Percentiles rank a stretch among this genome's conserved stretches.
phyloP scores from a whole-genome alignment of 1,139 yeast genomes.

The Petasospora fabianii region DNA sequence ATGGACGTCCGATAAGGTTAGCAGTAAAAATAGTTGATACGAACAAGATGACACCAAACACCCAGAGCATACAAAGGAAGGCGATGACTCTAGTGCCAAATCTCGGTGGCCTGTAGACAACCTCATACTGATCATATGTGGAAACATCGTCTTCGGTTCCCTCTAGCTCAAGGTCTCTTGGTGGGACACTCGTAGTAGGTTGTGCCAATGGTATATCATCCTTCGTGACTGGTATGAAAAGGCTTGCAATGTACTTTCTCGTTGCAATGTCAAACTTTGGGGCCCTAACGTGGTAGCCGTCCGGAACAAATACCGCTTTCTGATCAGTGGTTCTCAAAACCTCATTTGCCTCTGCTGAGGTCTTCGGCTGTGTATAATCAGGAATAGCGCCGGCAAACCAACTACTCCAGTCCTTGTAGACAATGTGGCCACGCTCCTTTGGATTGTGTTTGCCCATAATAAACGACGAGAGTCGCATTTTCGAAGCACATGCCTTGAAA shows the following conservation, averaged over 20 bases:
- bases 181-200: no score
- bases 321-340: slow-evolving; percentile 40
- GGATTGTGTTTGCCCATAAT: slow-evolving; percentile 66
- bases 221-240: slow-evolving; percentile 81
- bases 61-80: slow-evolving; percentile 64
- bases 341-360: slow-evolving; percentile 42
- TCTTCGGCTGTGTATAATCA: slow-evolving; percentile 57
- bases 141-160: slow-evolving; percentile 49
- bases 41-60: slow-evolving; percentile 55
- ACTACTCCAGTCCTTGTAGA: slow-evolving; percentile 51
- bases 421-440: slow-evolving; percentile 68
- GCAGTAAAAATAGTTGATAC: slow-evolving; percentile 34
- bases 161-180: slow-evolving; percentile 41
- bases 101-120: slow-evolving; percentile 85
- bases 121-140: slow-evolving; percentile 56
- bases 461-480: slow-evolving; percentile 73
- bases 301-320: slow-evolving; percentile 56
- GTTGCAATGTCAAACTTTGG: slow-evolving; percentile 80
- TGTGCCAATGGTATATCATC: slow-evolving; percentile 60
- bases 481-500: slow-evolving; percentile 53
- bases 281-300: slow-evolving; percentile 81
- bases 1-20: slow-evolving; percentile 41
- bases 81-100: slow-evolving; percentile 58
- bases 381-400: slow-evolving; percentile 43
- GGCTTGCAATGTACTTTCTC: slow-evolving; percentile 53